Conservation (phyloP, 345 rosid species). For the Lagerstroemia speciosa region DNA sequence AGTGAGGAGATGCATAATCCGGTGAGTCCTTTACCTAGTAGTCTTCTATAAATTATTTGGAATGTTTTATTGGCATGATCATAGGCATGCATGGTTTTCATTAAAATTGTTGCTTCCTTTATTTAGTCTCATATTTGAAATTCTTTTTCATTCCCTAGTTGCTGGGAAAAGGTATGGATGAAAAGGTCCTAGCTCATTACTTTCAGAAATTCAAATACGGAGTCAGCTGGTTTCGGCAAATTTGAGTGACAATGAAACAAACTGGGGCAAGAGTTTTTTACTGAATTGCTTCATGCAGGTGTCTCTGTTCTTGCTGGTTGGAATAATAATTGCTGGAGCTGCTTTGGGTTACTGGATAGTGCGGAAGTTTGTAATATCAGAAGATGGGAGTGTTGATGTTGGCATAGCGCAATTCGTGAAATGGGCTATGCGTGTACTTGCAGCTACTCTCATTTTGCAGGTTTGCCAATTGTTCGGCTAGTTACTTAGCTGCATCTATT, state of each 20-base stretch:
- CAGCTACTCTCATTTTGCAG: constrained; percentile 67
- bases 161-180: background rate
- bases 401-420: constrained; percentile 82
- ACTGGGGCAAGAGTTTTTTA: background rate
- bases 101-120: background rate
- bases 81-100: background rate
- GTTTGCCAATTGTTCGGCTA: constrained; percentile 18
- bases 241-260: background rate
- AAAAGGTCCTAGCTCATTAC: background rate
- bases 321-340: constrained; percentile 77
- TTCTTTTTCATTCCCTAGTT: background rate
- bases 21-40: constrained; percentile 30
- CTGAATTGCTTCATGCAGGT: constrained; percentile 38
- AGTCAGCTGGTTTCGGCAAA: background rate
- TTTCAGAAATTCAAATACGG: background rate
- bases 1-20: constrained; percentile 92
- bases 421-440: constrained; percentile 82
- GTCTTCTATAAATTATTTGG: background rate
- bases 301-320: constrained; percentile 50
- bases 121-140: background rate
- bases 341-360: constrained; percentile 93
- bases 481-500: background rate
- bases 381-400: constrained; percentile 73
- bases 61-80: background rate
- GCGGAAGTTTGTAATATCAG: constrained; percentile 63